Base-by-base conservation (phyloP, 2,329 filamentous ascomycete species). In the Pseudocercospora fuligena region DNA sequence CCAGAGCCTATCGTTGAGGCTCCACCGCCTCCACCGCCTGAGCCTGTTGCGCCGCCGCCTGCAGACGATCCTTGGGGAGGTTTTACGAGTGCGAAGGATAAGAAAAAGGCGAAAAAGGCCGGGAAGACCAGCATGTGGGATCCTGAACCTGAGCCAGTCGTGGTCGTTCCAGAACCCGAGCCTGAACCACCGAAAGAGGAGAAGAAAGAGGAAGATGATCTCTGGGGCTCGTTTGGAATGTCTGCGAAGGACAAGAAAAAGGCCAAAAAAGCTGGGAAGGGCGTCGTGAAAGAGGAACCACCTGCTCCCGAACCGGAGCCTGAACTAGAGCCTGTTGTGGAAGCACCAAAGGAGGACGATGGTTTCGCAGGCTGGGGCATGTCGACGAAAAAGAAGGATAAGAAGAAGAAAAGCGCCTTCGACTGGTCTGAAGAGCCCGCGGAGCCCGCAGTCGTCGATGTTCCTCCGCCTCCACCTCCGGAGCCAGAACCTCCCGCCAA, bases 241-340 rank as follows among this genome's bases (percentile, higher is more conserved):
- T 76, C 74, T 23, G 77, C 78, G 1, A 82, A 81, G 62, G 80
- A 83, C 6, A 81, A 82, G 60, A 83, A 84, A 72, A 81, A 80
- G 69, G 67, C 74, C 33, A 84, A 84, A 74, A 86, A 86, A 75
- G 81, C 81, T 64, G 83, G 82, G 68, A 82, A 81, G 58, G 76
- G 68, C 57, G 77, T 74, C 43, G 73, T 49, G 16, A 58, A 58
- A 33, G 57, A 73, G 47, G 78, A 80, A 65, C 61, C 66, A 16
- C 74, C 77, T 9, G 47, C 65, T 11, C 49, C 65, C 5, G 60
- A 67, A 4, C 68, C 65, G 4, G 67, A 69, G 51, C 66, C 73
- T 2, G 65, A 72, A 29, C 67, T 65, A n/a, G 69, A 66, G 54
- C 69, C 73, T 9, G 65, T 66, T 21, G 63, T 66, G 3, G 70